Percentiles rank a stretch among this genome's conserved stretches.
Evolutionary conservation across 2,329 filamentous ascomycete genomes (phyloP).

Genomic region (Raffaelea albimanens): DNA sequence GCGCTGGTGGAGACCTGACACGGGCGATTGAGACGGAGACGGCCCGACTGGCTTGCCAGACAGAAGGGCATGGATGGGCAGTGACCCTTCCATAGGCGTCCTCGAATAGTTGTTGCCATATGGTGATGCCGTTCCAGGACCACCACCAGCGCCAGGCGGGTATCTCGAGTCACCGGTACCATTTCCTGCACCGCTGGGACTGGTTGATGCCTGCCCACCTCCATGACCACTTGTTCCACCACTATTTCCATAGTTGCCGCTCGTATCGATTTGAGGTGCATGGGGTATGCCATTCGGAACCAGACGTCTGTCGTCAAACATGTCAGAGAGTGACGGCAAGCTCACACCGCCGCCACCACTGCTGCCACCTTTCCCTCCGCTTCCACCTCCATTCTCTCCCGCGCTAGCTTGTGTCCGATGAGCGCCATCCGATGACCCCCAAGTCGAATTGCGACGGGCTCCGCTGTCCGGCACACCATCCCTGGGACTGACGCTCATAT

Average conservation of each 20-base stretch:
- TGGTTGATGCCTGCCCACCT: constrained; percentile 18
- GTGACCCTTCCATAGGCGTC: constrained; percentile 37
- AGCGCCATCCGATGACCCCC: constrained; percentile 14
- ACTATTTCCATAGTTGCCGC: background rate
- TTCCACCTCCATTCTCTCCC: background rate
- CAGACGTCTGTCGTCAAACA: constrained; percentile 29
- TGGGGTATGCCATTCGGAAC: constrained; percentile 9
- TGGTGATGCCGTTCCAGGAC: constrained; percentile 29
- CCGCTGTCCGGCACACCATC: constrained; percentile 13
- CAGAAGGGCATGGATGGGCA: constrained; percentile 46
- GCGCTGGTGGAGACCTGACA: background rate
- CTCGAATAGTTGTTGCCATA: constrained; percentile 25
- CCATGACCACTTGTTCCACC: background rate
- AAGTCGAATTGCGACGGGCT: constrained; percentile 16
- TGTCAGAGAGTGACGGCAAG: constrained; percentile 37
- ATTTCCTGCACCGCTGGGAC: too few relatives aligned
- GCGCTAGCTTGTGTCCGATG: constrained; percentile 16
- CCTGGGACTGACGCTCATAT: constrained; percentile 15
- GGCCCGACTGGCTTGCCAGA: constrained; percentile 8
- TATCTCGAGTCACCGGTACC: too few relatives aligned
- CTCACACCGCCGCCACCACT: constrained; percentile 20
- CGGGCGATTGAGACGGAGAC: background rate
- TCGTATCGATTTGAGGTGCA: background rate
- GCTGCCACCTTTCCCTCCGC: constrained; percentile 6
- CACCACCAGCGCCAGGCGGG: constrained; percentile 13